Base-by-base conservation (phyloP, 345 rosid genomes). In the Citrus reticulata region DNA sequence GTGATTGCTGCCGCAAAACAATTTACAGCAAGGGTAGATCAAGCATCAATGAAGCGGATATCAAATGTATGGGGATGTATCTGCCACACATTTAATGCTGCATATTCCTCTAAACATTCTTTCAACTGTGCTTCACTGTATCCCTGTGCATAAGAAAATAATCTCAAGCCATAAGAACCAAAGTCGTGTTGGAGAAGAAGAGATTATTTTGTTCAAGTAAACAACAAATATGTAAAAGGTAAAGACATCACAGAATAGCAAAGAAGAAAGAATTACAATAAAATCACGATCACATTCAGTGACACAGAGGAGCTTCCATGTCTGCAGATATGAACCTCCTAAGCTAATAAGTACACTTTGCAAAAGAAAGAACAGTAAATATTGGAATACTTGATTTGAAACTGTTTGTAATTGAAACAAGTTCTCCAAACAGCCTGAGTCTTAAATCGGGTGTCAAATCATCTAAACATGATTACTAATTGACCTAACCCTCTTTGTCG, bases 41-140 rank as follows among this genome's bases (percentile, higher is more conserved):
- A 92, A 22, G 89, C 86, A 79, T 91, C 91, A 77, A 93, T 96
- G 72, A 96, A 94, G 72, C 95, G 93, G 79, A 94, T 93, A 82
- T 96, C 97, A 78, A 96, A 96, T 78, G 98, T 90, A 84, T 86
- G 84, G 51, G 95, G 98, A 84, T 93, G 97, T 77, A 96, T 94
- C 88, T 91, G 98, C 98, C 99, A 96, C 77, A 96, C 98, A 51
- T 96, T 96, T 76, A 96, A 79, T 62, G 97, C 89, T 57, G 99
- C 98, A 81, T 96, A 94, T 86, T 96, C 98, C 90, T 96, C 99
- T 75, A 93, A 84, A 83, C 99, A 96, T 82, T 96, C 99, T 78
- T 94, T 96, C 86, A 96, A 85, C 87, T 96, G 99, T 34, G 98
- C 97, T 86, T 96, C 99, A 66, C 95, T 96, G 77, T 96, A 94